These are phyloP conservation scores for Neurospora hispaniola DNA, from an alignment of 495 filamentous ascomycete genomes.

Conservation along the genomic window DNA sequence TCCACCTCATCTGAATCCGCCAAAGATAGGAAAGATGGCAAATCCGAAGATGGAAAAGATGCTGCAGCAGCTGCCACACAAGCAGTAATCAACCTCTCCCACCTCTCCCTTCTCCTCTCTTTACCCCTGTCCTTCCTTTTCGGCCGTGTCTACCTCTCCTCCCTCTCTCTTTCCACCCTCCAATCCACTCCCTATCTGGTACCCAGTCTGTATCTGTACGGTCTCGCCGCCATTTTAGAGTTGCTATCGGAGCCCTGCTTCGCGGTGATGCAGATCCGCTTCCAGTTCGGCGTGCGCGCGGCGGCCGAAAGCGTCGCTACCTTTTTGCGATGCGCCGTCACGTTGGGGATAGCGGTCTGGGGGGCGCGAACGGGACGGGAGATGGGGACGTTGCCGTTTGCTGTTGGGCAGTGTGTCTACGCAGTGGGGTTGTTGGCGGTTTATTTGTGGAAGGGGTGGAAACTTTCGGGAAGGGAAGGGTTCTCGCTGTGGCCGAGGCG, in stretches of 20 bases:
- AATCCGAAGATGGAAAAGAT: too few species aligned
- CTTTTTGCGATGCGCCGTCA: slow-evolving; percentile 60
- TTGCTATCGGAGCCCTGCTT: slow-evolving; percentile 78
- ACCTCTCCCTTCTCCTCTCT: slow-evolving; percentile 63
- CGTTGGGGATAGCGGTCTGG: slow-evolving; percentile 55
- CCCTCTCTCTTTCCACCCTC: slow-evolving; percentile 42
- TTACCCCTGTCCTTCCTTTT: slow-evolving; percentile 50
- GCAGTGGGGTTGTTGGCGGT: slow-evolving; percentile 53
- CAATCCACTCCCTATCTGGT: slow-evolving; percentile 49
- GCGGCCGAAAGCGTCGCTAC: slow-evolving; percentile 71
- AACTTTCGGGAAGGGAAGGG: slow-evolving; percentile 30
- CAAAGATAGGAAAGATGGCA: background rate
- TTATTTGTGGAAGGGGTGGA: slow-evolving; percentile 45
- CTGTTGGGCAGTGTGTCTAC: slow-evolving; percentile 69
- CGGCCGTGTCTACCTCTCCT: slow-evolving; percentile 52
- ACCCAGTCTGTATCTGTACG: slow-evolving; percentile 55
- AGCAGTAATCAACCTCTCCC: slow-evolving; percentile 77
- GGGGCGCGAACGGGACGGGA: slow-evolving; percentile 3
- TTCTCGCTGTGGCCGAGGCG: slow-evolving; percentile 45
- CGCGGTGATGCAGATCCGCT: slow-evolving; percentile 65
- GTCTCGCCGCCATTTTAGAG: slow-evolving; percentile 66
- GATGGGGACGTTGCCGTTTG: slow-evolving; percentile 78
- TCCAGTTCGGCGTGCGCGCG: slow-evolving; percentile 70
- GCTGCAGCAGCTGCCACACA: slow-evolving; percentile 29
- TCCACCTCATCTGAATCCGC: background rate